phyloP scores from a whole-genome alignment of 2,329 filamentous ascomycete genomes.

The Capronia coronata region DNA sequence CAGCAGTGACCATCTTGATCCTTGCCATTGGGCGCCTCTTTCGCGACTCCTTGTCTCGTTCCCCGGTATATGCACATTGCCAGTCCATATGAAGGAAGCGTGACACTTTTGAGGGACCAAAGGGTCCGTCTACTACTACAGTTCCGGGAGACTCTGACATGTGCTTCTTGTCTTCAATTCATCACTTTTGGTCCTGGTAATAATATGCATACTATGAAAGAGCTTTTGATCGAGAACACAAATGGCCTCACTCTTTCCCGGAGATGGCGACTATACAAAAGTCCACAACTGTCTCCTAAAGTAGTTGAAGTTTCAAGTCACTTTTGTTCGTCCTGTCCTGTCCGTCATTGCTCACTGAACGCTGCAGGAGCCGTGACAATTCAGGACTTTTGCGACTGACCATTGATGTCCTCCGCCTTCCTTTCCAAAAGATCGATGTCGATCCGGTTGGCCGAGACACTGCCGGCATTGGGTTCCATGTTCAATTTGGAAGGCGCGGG shows the following conservation, averaged over 20 bases:
- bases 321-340: neutral
- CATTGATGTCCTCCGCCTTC: slow-evolving; percentile 32
- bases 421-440: slow-evolving; percentile 37
- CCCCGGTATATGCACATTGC: too few species aligned
- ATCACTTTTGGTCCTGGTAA: too few species aligned
- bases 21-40: slow-evolving; percentile 6
- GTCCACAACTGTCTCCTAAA: neutral
- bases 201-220: too few species aligned
- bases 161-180: too few species aligned
- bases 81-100: too few species aligned
- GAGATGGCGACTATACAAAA: neutral
- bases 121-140: too few species aligned
- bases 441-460: slow-evolving; percentile 26
- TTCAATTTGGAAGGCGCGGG: slow-evolving; percentile 28
- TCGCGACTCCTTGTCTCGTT: too few species aligned
- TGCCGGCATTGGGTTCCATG: slow-evolving; percentile 25
- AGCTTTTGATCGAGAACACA: too few species aligned
- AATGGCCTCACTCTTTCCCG: too few species aligned
- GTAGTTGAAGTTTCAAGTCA: neutral
- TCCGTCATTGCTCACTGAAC: neutral
- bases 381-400: slow-evolving; percentile 3
- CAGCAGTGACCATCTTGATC: neutral
- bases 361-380: neutral
- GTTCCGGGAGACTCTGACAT: too few species aligned
- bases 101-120: too few species aligned